phyloP scores from a whole-genome alignment of 495 filamentous ascomycete species.

The Aspergillus sclerotiicarbonarius region DNA sequence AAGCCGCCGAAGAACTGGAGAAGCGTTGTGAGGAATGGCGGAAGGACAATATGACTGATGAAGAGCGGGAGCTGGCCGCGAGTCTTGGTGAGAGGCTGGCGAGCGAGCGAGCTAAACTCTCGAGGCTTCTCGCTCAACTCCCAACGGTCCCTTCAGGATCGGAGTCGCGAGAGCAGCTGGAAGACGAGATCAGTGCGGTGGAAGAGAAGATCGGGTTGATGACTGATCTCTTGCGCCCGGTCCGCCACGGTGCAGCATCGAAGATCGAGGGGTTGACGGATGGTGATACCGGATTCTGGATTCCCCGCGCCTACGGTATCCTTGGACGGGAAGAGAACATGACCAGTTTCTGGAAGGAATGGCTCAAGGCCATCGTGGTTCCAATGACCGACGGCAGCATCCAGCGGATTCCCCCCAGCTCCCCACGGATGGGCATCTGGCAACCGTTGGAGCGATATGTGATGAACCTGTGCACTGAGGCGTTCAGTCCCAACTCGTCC shows the following conservation, averaged over 20 bases:
- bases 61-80: constrained; percentile 89
- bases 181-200: constrained; percentile 91
- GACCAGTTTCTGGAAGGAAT: constrained; percentile 98
- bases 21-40: constrained; percentile 92
- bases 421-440: constrained; percentile 91
- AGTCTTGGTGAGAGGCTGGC: constrained; percentile 90
- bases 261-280: constrained; percentile 97
- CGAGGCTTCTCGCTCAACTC: constrained; percentile 77
- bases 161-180: constrained; percentile 73
- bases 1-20: constrained; percentile 84
- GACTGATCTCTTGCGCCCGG: constrained; percentile 90
- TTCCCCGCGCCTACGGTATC: constrained; percentile 89
- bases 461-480: constrained; percentile 95
- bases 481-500: constrained; percentile 84
- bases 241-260: constrained; percentile 89
- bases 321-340: constrained; percentile 80
- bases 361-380: constrained; percentile 86
- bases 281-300: constrained; percentile 96
- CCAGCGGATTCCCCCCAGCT: constrained; percentile 79
- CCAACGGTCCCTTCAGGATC: constrained; percentile 78
- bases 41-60: constrained; percentile 90
- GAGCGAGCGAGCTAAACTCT: constrained; percentile 85
- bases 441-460: constrained; percentile 96
- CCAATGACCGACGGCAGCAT: constrained; percentile 91
- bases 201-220: constrained; percentile 97